Conservation (phyloP, 2,329 filamentous ascomycete genomes). For the Chaetomiaceae sp. region DNA sequence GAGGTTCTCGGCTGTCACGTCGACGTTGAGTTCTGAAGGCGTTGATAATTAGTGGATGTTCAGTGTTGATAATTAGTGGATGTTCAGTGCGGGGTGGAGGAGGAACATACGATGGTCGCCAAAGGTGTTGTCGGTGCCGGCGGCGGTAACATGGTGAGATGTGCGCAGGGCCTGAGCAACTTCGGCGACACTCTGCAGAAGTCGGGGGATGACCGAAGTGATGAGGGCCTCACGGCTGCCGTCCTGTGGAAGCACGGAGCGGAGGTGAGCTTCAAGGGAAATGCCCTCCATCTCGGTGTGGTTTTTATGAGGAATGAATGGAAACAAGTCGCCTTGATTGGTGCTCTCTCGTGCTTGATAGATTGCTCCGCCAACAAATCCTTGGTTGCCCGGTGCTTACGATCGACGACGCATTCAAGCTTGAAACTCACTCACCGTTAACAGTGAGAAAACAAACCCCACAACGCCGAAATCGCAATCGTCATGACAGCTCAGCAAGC, state of each 20-base stretch:
- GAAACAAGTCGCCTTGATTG: not conserved
- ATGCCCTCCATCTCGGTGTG: not conserved
- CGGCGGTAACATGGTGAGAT: constrained; percentile 43
- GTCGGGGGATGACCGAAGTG: constrained; percentile 44
- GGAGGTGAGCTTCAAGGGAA: not conserved
- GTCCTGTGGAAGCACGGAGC: constrained; percentile 8
- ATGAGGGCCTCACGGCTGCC: constrained; percentile 31
- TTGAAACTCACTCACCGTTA: not conserved
- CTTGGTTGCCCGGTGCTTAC: no score
- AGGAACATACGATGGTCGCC: constrained; percentile 45
- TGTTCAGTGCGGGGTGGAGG: not conserved
- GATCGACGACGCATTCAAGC: no score
- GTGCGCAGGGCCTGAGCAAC: constrained; percentile 43
- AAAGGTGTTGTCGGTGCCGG: constrained; percentile 51
- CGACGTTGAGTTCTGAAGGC: constrained; percentile 47
- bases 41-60: not conserved
- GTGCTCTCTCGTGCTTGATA: no score
- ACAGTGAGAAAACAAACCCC: not conserved
- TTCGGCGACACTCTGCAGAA: constrained; percentile 42
- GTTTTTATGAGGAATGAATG: not conserved
- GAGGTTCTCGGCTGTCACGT: constrained; percentile 47
- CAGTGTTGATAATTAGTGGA: not conserved
- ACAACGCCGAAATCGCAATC: not conserved
- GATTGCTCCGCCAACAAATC: no score
- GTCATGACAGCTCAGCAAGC: no score